A percentile compares a stretch with the other conserved stretches of the same genome.
These are phyloP conservation scores for Metahyphopichia silvanorum DNA, from an alignment of 805 yeast genomes.

Conservation along the genomic window DNA sequence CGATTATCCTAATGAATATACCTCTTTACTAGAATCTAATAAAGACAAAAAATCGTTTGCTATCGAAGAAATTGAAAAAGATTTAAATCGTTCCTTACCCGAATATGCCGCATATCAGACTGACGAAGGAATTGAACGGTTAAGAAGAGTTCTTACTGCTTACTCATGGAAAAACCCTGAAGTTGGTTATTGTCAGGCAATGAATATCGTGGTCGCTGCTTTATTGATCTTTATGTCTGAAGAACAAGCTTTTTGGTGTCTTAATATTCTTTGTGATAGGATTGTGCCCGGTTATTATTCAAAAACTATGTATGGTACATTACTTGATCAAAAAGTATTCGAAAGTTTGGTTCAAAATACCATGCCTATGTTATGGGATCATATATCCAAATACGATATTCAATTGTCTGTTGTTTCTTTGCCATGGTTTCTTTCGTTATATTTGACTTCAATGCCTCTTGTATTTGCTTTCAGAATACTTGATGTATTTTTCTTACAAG, in stretches of 20 bases:
- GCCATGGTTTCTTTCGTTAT: constrained; percentile 94
- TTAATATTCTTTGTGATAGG: constrained; percentile 74
- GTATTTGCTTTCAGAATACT: constrained; percentile 89
- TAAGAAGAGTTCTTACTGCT: constrained; percentile 86
- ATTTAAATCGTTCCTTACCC: constrained; percentile 88
- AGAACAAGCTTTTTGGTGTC: constrained; percentile 96
- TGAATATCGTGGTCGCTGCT: constrained; percentile 90
- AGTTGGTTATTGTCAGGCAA: constrained; percentile 97
- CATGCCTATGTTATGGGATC: constrained; percentile 86
- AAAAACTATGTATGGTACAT: constrained; percentile 94
- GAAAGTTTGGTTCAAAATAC: constrained; percentile 86
- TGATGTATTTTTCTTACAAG: constrained; percentile 87
- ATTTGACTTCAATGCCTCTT: constrained; percentile 89
- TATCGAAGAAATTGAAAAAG: constrained; percentile 95
- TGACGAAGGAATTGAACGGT: constrained; percentile 77
- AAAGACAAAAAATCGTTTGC: constrained; percentile 71
- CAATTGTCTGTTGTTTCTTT: constrained; percentile 89
- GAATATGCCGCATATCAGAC: constrained; percentile 93
- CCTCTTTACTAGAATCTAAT: constrained; percentile 54
- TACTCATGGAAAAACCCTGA: constrained; percentile 97
- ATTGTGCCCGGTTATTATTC: constrained; percentile 95
- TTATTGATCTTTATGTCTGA: constrained; percentile 83
- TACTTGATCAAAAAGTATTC: constrained; percentile 89
- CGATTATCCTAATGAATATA: constrained; percentile 59
- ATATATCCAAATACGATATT: constrained; percentile 73